Percentiles rank a stretch among this genome's conserved stretches.
These are phyloP conservation scores for Penicillium waksmanii DNA, from an alignment of 495 filamentous ascomycete species.

Conservation along the genomic window DNA sequence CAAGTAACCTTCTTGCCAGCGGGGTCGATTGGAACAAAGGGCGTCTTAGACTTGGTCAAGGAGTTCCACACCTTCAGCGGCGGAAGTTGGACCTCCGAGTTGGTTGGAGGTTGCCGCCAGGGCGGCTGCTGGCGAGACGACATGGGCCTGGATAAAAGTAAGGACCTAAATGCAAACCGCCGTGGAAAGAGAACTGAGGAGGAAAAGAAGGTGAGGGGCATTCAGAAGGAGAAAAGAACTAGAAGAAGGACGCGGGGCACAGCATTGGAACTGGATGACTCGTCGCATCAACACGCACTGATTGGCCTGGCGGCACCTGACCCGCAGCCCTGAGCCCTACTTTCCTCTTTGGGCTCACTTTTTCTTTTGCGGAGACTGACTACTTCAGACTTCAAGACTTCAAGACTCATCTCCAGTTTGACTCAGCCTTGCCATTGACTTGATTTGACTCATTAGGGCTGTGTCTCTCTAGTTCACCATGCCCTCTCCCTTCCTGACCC, in stretches of 20 bases:
- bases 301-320: constrained; percentile 13
- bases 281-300: constrained; percentile 12
- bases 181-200: constrained; percentile 5
- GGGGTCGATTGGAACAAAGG: constrained; percentile 75
- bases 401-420: constrained; percentile 3
- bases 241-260: constrained; percentile 29
- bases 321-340: constrained; percentile 45
- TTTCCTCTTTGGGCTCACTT: constrained; percentile 26
- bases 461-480: constrained; percentile 21
- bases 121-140: constrained; percentile 52
- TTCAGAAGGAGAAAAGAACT: constrained; percentile 28
- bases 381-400: constrained; percentile 4
- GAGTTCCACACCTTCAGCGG: constrained; percentile 68
- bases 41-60: constrained; percentile 69
- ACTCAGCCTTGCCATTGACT: not conserved
- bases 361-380: constrained; percentile 22
- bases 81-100: constrained; percentile 40
- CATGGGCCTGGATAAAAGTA: constrained; percentile 25
- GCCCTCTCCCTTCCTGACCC: constrained; percentile 74
- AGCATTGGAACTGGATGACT: constrained; percentile 24
- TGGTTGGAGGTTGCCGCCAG: constrained; percentile 48
- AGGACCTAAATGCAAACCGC: constrained; percentile 1
- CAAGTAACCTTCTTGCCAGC: constrained; percentile 72
- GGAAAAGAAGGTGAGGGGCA: constrained; percentile 32
- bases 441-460: not conserved